Percentiles rank a stretch among this genome's conserved stretches.
These are phyloP conservation scores for Dicorynia guianensis DNA, from an alignment of 306 rosid species.

Conservation along the genomic window DNA sequence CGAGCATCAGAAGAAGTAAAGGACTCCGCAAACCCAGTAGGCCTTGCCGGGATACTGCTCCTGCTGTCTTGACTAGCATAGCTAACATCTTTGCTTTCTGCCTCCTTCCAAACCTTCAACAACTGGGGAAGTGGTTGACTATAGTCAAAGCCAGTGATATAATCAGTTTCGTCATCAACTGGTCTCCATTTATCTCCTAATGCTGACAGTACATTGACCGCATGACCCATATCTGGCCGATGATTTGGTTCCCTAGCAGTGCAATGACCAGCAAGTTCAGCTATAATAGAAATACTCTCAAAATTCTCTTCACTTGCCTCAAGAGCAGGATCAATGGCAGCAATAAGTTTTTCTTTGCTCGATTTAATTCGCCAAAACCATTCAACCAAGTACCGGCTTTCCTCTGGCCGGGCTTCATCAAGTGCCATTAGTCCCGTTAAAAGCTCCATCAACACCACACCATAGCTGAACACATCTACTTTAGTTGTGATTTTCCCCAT, in stretches of 20 bases:
- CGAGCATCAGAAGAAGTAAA: conserved; percentile 72
- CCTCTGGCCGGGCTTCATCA: conserved; percentile 78
- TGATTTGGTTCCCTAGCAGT: conserved; percentile 73
- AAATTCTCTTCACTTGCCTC: conserved; percentile 52
- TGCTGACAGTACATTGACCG: conserved; percentile 59
- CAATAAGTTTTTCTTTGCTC: conserved; percentile 60
- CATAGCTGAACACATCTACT: conserved; percentile 79
- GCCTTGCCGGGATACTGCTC: conserved; percentile 73
- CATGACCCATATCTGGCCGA: conserved; percentile 82
- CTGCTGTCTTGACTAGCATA: conserved; percentile 58
- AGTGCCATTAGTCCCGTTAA: conserved; percentile 79
- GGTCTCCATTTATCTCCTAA: conserved; percentile 81
- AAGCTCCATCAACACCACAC: conserved; percentile 85
- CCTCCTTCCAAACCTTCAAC: conserved; percentile 76
- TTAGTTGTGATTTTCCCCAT: conserved; percentile 90
- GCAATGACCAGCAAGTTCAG: conserved; percentile 87
- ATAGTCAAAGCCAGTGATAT: conserved; percentile 55
- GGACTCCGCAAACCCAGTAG: conserved; percentile 73
- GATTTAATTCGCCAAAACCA: conserved; percentile 84
- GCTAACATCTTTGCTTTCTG: conserved; percentile 57
- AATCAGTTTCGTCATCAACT: conserved; percentile 49
- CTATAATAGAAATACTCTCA: conserved; percentile 56
- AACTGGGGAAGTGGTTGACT: conserved; percentile 71
- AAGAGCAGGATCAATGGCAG: conserved; percentile 71
- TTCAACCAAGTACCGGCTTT: conserved; percentile 75